Base-by-base conservation (phyloP, 2,329 filamentous ascomycete genomes). In the Alternaria novae-zelandiae region DNA sequence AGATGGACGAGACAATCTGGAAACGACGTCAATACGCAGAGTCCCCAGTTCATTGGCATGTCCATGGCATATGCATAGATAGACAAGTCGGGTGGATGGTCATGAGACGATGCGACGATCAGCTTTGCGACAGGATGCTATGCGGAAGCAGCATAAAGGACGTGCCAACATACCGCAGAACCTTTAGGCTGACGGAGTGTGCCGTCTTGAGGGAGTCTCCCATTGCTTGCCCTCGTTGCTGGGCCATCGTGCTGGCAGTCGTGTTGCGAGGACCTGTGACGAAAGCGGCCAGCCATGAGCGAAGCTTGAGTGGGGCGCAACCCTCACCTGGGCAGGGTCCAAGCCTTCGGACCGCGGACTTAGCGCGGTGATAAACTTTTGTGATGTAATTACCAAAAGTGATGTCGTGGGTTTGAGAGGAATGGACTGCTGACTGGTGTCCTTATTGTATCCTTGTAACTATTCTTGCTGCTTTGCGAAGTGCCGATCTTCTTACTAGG, bases 171-270 rank as follows among this genome's bases (percentile, higher is more conserved):
- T 92, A 97, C 59, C 97, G 84, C 57, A 98, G 83, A 15, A 91
- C 89, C 81, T 97, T 96, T 51, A 98, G 83, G 65, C 97, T 94
- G 67, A 93, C 85, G 15, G 90, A 88, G 80, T 98, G 96, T 0
- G 95, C 92, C 6, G 77, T 77, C 64, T 79, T 80, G 47, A 80
- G 66, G 49, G 74, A 74, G 25, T 82, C 79, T 12, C 78, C 78
- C 64, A 74, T 72, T 8, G 80, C 80, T 53, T 78, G 76, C 20
- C 75, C 74, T 53, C 80, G 78, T 56, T 79, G 76, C 65, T 81
- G 80, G 54, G 79, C 76, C 79, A 81, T 81, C 59, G 59, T 57
- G 44, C 61, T 47, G 55, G 46, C 49, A 41, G 53, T 63, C 49
- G 44, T 62, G 30, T 44, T 59, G 54, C 55, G 28, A 61, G 32